Conservation (phyloP, 2,329 filamentous ascomycete genomes). For the Exophiala alcalophila region DNA sequence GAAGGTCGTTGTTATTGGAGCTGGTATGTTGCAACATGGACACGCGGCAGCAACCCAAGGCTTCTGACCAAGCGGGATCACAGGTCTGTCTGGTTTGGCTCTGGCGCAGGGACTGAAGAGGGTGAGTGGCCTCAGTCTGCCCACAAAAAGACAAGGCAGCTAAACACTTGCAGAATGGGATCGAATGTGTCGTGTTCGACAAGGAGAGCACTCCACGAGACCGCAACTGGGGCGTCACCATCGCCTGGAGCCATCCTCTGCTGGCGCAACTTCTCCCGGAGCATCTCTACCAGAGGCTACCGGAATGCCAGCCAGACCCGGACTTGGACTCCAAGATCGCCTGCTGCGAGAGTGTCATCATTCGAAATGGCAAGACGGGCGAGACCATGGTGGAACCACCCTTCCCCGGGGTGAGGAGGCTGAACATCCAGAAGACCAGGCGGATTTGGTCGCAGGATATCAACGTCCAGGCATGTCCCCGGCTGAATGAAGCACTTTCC, state of each 20-base stretch:
- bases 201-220: conserved; percentile 24
- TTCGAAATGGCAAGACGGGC: conserved; percentile 22
- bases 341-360: conserved; percentile 23
- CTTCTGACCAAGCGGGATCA: background rate
- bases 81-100: conserved; percentile 23
- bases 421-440: conserved; percentile 40
- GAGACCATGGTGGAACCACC: conserved; percentile 33
- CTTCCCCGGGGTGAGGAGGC: conserved; percentile 34
- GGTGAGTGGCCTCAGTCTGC: conserved; percentile 1
- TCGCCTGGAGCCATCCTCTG: conserved; percentile 39
- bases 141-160: background rate
- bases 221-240: conserved; percentile 27
- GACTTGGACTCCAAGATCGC: conserved; percentile 28
- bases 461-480: conserved; percentile 18
- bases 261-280: conserved; percentile 38
- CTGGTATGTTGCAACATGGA: conserved; percentile 8
- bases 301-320: conserved; percentile 38
- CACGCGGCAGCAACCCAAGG: background rate
- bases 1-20: conserved; percentile 17
- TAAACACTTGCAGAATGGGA: conserved; percentile 19
- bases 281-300: conserved; percentile 33
- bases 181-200: conserved; percentile 23
- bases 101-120: conserved; percentile 24
- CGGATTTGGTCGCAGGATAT: conserved; percentile 36
- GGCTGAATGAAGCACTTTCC: background rate